Percentiles rank a stretch among this genome's conserved stretches.
These are phyloP conservation scores for Volvox carteri DNA, from an alignment of 163 green algal genomes.

Conservation along the genomic window DNA sequence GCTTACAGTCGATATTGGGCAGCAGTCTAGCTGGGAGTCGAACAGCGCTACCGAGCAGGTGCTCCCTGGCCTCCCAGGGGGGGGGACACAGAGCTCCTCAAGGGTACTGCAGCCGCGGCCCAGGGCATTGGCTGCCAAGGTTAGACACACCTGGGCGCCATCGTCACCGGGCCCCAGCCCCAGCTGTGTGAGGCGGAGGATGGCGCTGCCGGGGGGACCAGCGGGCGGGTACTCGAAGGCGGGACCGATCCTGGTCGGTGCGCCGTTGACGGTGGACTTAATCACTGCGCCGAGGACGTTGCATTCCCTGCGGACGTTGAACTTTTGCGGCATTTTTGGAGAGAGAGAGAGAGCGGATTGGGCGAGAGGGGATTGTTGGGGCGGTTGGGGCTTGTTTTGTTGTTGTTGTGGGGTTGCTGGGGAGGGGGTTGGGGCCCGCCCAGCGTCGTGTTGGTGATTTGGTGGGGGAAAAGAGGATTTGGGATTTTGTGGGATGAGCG, in stretches of 20 bases:
- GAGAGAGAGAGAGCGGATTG: neutral
- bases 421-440: too few relatives aligned
- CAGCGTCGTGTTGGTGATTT: too few relatives aligned
- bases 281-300: neutral
- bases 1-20: neutral
- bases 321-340: neutral
- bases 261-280: slow-evolving; percentile 11
- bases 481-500: too few relatives aligned
- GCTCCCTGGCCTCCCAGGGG: neutral
- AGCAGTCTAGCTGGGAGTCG: slow-evolving; percentile 28
- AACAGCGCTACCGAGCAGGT: slow-evolving; percentile 24
- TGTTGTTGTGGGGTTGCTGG: too few relatives aligned
- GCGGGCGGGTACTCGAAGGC: neutral
- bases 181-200: slow-evolving; percentile 39
- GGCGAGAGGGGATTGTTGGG: neutral
- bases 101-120: slow-evolving; percentile 28
- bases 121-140: neutral
- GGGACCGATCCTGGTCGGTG: neutral
- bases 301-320: slow-evolving; percentile 7
- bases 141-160: slow-evolving; percentile 42
- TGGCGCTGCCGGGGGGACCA: neutral
- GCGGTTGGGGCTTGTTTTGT: too few relatives aligned
- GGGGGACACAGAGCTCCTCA: slow-evolving; percentile 30
- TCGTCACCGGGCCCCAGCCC: slow-evolving; percentile 1
- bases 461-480: too few relatives aligned